phyloP scores from a whole-genome alignment of 768 basidiomycete species.

The Pleurotus salmoneostramineus region DNA sequence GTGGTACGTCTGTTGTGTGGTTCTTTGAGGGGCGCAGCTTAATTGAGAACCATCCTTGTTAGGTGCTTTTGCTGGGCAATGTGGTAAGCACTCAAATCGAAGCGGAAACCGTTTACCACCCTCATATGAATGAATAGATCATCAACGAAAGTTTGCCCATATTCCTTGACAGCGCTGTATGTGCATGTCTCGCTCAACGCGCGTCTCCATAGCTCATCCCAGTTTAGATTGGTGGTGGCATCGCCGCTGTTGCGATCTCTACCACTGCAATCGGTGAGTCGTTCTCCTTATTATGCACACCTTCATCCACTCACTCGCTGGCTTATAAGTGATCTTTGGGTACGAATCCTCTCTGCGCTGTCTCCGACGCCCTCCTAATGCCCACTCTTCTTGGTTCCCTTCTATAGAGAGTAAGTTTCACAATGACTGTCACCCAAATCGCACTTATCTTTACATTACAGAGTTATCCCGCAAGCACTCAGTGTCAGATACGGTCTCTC shows the following conservation, averaged over 20 bases:
- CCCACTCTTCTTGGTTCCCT: conserved; percentile 16
- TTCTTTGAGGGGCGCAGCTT: background rate
- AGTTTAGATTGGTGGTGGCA: conserved; percentile 53
- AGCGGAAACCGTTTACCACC: background rate
- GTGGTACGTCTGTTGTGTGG: conserved; percentile 45
- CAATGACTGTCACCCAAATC: background rate
- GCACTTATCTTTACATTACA: conserved; percentile 13
- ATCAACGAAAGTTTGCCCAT: conserved; percentile 83
- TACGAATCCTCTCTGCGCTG: conserved; percentile 21
- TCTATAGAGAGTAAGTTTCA: conserved; percentile 67
- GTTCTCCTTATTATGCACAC: background rate
- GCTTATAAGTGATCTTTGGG: conserved; percentile 75
- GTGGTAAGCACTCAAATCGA: conserved; percentile 50
- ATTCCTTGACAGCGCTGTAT: conserved; percentile 71
- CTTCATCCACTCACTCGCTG: conserved; percentile 5
- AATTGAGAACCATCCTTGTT: background rate
- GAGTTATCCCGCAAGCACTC: conserved; percentile 67
- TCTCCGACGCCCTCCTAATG: background rate
- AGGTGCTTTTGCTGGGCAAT: conserved; percentile 87
- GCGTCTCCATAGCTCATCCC: background rate
- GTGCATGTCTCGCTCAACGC: conserved; percentile 15
- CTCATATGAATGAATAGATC: conserved; percentile 40
- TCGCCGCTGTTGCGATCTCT: conserved; percentile 75
- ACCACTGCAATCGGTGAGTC: conserved; percentile 65
- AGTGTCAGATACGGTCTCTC: conserved; percentile 77